phyloP scores from a whole-genome alignment of 2,329 filamentous ascomycete species.

The Diaporthe humulicola region DNA sequence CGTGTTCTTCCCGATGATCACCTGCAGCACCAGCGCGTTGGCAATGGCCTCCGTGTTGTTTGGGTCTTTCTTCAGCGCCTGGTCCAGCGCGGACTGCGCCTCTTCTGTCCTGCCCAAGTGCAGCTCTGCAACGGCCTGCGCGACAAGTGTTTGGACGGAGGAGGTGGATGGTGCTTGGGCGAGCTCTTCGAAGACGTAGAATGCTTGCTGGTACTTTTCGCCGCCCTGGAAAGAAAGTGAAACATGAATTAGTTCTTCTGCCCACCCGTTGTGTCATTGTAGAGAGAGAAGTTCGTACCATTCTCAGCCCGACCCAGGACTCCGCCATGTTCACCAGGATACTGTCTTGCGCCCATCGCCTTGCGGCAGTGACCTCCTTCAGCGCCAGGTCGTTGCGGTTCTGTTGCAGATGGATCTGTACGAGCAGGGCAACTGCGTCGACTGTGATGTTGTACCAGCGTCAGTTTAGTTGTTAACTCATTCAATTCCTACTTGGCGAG shows the following conservation, averaged over 20 bases:
- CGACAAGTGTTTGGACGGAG: conserved; percentile 80
- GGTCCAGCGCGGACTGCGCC: conserved; percentile 86
- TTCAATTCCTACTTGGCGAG: not conserved
- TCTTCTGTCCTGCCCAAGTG: conserved; percentile 91
- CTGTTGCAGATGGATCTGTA: conserved; percentile 92
- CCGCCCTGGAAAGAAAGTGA: conserved; percentile 74
- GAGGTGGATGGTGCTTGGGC: conserved; percentile 88
- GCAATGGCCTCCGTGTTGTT: conserved; percentile 81
- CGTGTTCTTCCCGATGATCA: conserved; percentile 80
- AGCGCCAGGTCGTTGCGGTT: conserved; percentile 91
- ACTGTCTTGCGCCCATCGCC: conserved; percentile 95
- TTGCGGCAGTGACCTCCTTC: conserved; percentile 88
- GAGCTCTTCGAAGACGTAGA: conserved; percentile 97
- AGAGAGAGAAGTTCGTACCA: conserved; percentile 67
- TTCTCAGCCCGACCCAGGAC: conserved; percentile 91
- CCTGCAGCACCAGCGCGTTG: conserved; percentile 84
- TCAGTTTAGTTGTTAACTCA: conserved; percentile 43
- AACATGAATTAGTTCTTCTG: not conserved
- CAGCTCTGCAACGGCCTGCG: conserved; percentile 91
- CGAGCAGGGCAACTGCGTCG: conserved; percentile 85
- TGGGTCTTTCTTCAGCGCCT: conserved; percentile 82
- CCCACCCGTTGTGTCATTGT: not conserved
- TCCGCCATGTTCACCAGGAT: conserved; percentile 94
- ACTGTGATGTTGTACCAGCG: conserved; percentile 55
- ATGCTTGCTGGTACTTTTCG: conserved; percentile 95